phyloP scores from a whole-genome alignment of 2,329 filamentous ascomycete species.

The Dactylonectria macrodidyma region DNA sequence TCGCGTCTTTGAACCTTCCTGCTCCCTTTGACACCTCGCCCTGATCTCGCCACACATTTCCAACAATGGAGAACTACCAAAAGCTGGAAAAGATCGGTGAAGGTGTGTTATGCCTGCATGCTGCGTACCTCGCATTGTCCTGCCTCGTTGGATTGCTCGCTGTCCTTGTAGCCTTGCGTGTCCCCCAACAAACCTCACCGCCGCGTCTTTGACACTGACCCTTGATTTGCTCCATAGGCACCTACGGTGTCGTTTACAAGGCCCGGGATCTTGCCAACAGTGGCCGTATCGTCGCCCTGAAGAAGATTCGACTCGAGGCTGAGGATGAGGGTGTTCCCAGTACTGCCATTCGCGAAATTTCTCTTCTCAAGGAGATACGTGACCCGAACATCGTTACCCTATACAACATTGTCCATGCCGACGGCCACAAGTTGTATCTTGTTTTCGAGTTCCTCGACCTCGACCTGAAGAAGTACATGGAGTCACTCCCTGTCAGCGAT shows the following conservation, averaged over 20 bases:
- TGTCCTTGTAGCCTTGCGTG: not conserved
- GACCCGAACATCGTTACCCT: slow-evolving; percentile 91
- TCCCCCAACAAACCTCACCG: slow-evolving; percentile 11
- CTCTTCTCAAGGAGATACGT: slow-evolving; percentile 93
- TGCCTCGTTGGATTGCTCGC: not conserved
- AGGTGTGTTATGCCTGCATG: slow-evolving; percentile 68
- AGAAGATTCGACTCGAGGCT: slow-evolving; percentile 95
- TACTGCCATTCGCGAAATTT: slow-evolving; percentile 95
- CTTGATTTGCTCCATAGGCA: slow-evolving; percentile 72
- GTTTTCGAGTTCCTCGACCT: slow-evolving; percentile 94
- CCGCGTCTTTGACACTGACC: slow-evolving; percentile 9
- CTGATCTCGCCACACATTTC: slow-evolving; percentile 27
- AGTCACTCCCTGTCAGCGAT: slow-evolving; percentile 86
- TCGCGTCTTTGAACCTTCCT: not conserved
- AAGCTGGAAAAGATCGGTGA: slow-evolving; percentile 97
- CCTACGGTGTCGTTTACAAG: slow-evolving; percentile 96
- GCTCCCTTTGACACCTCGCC: slow-evolving; percentile 17
- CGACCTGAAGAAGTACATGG: slow-evolving; percentile 97
- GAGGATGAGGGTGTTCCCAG: slow-evolving; percentile 95
- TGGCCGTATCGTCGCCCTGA: slow-evolving; percentile 90
- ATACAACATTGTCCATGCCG: slow-evolving; percentile 93
- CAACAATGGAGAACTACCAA: slow-evolving; percentile 91
- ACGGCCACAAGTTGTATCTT: slow-evolving; percentile 94
- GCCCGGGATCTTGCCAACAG: slow-evolving; percentile 86
- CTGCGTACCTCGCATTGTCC: slow-evolving; percentile 7